These are phyloP conservation scores for Ceratobasidium sp. DNA, from an alignment of 1,284 basidiomycete species.

Conservation along the genomic window DNA sequence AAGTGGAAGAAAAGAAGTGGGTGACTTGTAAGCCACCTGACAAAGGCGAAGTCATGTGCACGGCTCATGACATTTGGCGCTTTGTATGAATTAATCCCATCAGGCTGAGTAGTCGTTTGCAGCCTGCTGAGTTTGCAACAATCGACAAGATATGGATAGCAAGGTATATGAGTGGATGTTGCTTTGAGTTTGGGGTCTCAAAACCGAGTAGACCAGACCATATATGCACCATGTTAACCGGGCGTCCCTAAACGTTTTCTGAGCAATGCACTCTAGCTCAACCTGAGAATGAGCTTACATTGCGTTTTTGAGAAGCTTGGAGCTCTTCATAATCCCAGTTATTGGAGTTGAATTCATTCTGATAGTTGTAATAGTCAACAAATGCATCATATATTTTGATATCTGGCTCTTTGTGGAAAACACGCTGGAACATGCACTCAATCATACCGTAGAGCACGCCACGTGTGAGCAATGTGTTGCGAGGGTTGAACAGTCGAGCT, in stretches of 20 bases:
- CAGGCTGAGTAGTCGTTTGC: constrained; percentile 45
- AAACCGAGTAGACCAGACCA: constrained; percentile 1
- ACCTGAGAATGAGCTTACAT: neutral
- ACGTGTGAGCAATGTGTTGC: neutral
- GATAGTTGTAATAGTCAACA: neutral
- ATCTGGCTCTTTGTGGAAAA: neutral
- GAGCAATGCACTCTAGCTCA: neutral
- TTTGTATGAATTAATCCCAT: too few relatives aligned
- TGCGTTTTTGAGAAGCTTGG: neutral
- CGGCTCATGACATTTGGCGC: too few relatives aligned
- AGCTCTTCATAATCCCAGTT: constrained; percentile 23
- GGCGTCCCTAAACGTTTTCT: neutral
- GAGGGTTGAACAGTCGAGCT: constrained; percentile 21
- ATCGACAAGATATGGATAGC: constrained; percentile 45
- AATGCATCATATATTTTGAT: constrained; percentile 1
- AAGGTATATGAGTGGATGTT: constrained; percentile 43
- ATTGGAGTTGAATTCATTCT: constrained; percentile 14
- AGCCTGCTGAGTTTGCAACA: constrained; percentile 45
- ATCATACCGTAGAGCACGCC: neutral
- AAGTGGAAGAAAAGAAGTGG: too few relatives aligned
- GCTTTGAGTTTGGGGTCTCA: constrained; percentile 28
- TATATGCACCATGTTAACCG: neutral
- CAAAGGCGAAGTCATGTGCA: too few relatives aligned
- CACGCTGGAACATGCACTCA: neutral
- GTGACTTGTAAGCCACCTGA: too few relatives aligned